Evolutionary conservation across 371 early-diverging fungal species (phyloP).

Genomic region (Coemansia sp.): DNA sequence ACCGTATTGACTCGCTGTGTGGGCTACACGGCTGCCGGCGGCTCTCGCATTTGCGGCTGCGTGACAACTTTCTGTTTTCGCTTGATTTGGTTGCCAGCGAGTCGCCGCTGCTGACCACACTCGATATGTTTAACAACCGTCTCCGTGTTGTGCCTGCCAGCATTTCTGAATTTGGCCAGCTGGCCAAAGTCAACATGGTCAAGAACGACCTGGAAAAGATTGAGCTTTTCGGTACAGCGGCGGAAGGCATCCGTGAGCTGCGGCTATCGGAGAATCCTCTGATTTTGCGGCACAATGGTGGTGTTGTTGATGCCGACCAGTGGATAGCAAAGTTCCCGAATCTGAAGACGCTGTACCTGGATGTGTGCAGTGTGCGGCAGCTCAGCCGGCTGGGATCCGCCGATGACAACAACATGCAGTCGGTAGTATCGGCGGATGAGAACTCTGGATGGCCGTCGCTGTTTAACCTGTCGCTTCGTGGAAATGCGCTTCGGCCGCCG

Average conservation of each 20-base stretch:
- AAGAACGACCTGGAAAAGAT: conserved; percentile 45
- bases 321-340: conserved; percentile 45
- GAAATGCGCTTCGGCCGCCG: conserved; percentile 31
- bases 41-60: conserved; percentile 33
- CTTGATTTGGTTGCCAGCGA: conserved; percentile 41
- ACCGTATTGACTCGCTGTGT: conserved; percentile 42
- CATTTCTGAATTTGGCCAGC: conserved; percentile 33
- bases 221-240: conserved; percentile 33
- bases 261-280: conserved; percentile 50
- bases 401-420: background rate
- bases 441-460: conserved; percentile 28
- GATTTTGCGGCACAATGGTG: conserved; percentile 38
- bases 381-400: conserved; percentile 12
- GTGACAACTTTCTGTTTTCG: conserved; percentile 45
- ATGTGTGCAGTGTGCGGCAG: conserved; percentile 41
- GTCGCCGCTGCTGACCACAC: conserved; percentile 36
- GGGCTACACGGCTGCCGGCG: conserved; percentile 43
- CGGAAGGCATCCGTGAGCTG: conserved; percentile 43
- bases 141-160: conserved; percentile 39
- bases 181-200: conserved; percentile 35
- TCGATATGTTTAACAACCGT: conserved; percentile 50
- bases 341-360: conserved; percentile 48
- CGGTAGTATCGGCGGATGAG: background rate
- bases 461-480: conserved; percentile 45
- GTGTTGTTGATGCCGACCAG: conserved; percentile 24